phyloP scores from a whole-genome alignment of 2,329 filamentous ascomycete species.

The Hirsutella thompsonii region DNA sequence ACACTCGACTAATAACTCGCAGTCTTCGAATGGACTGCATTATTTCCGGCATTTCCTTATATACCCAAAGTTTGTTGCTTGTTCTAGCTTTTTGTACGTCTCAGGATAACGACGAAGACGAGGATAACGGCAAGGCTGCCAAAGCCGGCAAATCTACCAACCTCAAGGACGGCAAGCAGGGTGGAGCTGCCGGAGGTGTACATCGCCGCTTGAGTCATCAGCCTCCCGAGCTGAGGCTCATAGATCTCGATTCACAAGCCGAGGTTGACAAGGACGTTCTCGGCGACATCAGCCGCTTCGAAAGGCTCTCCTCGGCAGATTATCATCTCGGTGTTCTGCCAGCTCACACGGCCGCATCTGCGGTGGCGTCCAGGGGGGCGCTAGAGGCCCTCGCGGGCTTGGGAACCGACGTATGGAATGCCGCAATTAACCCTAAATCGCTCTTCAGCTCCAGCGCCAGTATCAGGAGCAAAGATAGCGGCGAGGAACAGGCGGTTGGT shows the following conservation, averaged over 20 bases:
- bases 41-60: conserved; percentile 92
- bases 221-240: conserved; percentile 79
- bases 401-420: conserved; percentile 76
- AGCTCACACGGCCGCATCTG: conserved; percentile 53
- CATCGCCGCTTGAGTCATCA: conserved; percentile 65
- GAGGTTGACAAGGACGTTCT: conserved; percentile 81
- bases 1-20: background rate
- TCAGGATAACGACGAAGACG: conserved; percentile 52
- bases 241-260: conserved; percentile 77
- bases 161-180: conserved; percentile 36
- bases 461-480: conserved; percentile 48
- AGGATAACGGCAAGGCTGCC: conserved; percentile 11
- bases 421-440: conserved; percentile 72
- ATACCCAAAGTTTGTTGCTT: conserved; percentile 81
- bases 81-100: conserved; percentile 82
- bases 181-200: conserved; percentile 51
- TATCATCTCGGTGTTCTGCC: conserved; percentile 83
- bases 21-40: conserved; percentile 94
- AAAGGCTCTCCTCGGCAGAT: conserved; percentile 74
- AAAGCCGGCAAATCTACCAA: conserved; percentile 26
- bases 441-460: conserved; percentile 83
- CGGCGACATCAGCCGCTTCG: conserved; percentile 65
- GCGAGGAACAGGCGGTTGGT: conserved; percentile 40
- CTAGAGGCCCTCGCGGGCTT: conserved; percentile 64
- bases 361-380: conserved; percentile 53